These are phyloP conservation scores for Onygenales sp. DNA, from an alignment of 2,329 filamentous ascomycete genomes.

Conservation along the genomic window DNA sequence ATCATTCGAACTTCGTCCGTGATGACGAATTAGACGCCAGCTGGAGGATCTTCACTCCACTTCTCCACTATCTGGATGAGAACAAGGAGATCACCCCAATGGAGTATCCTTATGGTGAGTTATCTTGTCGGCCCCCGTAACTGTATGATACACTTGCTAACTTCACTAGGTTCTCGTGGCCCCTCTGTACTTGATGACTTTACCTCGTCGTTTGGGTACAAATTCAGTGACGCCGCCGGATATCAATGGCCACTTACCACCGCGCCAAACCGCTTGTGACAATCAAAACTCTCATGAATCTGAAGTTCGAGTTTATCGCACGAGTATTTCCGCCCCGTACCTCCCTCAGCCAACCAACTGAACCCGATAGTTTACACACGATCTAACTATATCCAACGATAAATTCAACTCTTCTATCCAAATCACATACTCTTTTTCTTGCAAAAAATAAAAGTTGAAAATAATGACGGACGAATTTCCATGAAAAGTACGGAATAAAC, in stretches of 20 bases:
- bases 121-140: neutral
- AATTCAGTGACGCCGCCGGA: slow-evolving; percentile 92
- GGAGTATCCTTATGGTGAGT: slow-evolving; percentile 97
- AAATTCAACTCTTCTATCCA: neutral
- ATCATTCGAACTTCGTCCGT: slow-evolving; percentile 98
- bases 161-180: slow-evolving; percentile 71
- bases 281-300: slow-evolving; percentile 1
- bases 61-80: slow-evolving; percentile 95
- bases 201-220: slow-evolving; percentile 95
- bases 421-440: neutral
- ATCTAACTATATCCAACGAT: neutral
- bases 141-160: neutral
- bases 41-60: slow-evolving; percentile 97
- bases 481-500: neutral
- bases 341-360: neutral
- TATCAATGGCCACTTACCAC: slow-evolving; percentile 89
- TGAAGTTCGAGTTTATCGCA: neutral
- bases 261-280: slow-evolving; percentile 71
- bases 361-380: neutral
- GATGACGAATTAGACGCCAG: slow-evolving; percentile 94
- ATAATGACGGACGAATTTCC: neutral
- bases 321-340: neutral
- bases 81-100: slow-evolving; percentile 99
- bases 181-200: slow-evolving; percentile 96
- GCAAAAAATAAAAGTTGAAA: neutral